phyloP scores from a whole-genome alignment of 805 yeast genomes.

The Candida maesae region DNA sequence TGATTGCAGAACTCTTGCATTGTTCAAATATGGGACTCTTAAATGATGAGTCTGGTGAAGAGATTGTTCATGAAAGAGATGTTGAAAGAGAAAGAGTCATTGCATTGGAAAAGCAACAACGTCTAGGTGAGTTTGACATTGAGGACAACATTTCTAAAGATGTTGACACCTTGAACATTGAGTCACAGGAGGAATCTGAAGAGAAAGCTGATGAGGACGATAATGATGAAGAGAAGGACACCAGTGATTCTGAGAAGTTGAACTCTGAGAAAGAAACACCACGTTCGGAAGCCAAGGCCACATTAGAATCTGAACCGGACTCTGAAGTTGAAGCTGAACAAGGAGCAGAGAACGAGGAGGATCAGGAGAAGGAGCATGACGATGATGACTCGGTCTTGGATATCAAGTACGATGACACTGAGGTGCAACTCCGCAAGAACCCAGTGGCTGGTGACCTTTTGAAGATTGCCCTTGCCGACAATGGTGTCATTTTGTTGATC shows the following conservation, averaged over 20 bases:
- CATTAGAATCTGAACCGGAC: conserved; percentile 25
- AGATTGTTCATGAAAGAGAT: conserved; percentile 66
- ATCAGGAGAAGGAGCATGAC: conserved; percentile 9
- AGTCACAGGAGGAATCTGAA: conserved; percentile 7
- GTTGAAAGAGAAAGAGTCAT: conserved; percentile 53
- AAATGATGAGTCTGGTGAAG: conserved; percentile 72
- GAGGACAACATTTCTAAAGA: conserved; percentile 32
- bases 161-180: conserved; percentile 21
- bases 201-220: conserved; percentile 8
- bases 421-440: conserved; percentile 41
- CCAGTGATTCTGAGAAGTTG: conserved; percentile 16
- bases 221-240: conserved; percentile 5
- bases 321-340: neutral
- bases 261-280: neutral
- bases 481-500: conserved; percentile 62
- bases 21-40: conserved; percentile 96
- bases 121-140: conserved; percentile 31
- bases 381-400: conserved; percentile 26
- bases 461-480: conserved; percentile 78
- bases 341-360: neutral
- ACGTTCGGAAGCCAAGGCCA: conserved; percentile 3
- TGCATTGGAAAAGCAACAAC: conserved; percentile 28
- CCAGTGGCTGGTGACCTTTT: conserved; percentile 85
- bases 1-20: conserved; percentile 90
- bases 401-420: conserved; percentile 36